A percentile compares a stretch with the other conserved stretches of the same genome.
Evolutionary conservation across 1,284 basidiomycete genomes (phyloP).

Genomic region (Wallemia mellicola): DNA sequence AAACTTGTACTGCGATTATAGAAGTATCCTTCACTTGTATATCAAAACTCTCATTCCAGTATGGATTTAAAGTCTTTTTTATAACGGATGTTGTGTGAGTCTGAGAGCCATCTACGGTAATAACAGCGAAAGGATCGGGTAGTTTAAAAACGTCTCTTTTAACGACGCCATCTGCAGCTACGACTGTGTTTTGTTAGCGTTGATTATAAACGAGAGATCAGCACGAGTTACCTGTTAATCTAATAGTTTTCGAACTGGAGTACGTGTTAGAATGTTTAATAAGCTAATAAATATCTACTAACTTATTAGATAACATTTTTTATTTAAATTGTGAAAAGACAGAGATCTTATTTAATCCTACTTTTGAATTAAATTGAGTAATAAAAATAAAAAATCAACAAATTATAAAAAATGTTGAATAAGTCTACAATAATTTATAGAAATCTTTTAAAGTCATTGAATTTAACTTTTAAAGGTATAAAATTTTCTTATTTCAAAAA

Average conservation of each 20-base stretch:
- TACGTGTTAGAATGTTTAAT: too few relatives aligned
- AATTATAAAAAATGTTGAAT: not conserved
- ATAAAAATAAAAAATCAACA: not conserved
- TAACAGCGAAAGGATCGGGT: conserved; percentile 77
- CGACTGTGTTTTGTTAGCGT: conserved; percentile 23
- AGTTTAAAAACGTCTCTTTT: conserved; percentile 74
- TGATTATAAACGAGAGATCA: not conserved
- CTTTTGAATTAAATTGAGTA: not conserved
- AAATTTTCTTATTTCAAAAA: too few relatives aligned
- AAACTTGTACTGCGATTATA: conserved; percentile 74
- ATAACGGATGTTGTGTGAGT: conserved; percentile 72
- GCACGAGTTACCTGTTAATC: not conserved
- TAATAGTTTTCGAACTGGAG: not conserved
- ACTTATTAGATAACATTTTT: not conserved
- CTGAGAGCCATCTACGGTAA: conserved; percentile 79
- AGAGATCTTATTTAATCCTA: not conserved
- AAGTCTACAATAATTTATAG: not conserved
- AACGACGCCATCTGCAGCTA: conserved; percentile 59
- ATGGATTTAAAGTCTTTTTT: conserved; percentile 65
- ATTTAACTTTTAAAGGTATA: not conserved
- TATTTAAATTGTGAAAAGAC: too few relatives aligned
- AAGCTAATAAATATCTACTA: not conserved
- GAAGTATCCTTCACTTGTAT: conserved; percentile 70
- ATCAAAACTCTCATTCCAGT: conserved; percentile 68
- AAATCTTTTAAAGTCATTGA: not conserved